phyloP scores from a whole-genome alignment of 805 yeast genomes.

The Candida odintsovae region DNA sequence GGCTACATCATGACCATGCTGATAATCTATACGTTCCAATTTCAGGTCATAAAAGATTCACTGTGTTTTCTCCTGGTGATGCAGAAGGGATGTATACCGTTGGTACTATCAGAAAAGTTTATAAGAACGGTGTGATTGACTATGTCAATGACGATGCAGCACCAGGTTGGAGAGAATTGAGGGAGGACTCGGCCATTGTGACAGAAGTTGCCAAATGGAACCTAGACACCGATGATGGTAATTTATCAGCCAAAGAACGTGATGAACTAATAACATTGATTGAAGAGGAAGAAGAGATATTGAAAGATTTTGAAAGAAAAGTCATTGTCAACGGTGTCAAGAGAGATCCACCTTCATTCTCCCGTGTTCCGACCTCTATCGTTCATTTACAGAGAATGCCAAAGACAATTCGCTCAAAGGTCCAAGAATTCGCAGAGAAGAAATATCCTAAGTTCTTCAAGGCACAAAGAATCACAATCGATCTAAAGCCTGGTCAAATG shows the following conservation, averaged over 20 bases:
- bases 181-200: slow-evolving; percentile 57
- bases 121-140: slow-evolving; percentile 62
- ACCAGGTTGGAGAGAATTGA: slow-evolving; percentile 55
- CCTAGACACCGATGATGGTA: slow-evolving; percentile 26
- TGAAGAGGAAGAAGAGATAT: slow-evolving; percentile 23
- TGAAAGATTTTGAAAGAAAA: slow-evolving; percentile 14
- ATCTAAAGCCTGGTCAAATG: slow-evolving; percentile 59
- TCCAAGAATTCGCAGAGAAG: slow-evolving; percentile 32
- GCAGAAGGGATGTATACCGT: slow-evolving; percentile 55
- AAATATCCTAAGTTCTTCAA: slow-evolving; percentile 45
- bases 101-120: slow-evolving; percentile 52
- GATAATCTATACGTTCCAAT: slow-evolving; percentile 64
- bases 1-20: slow-evolving; percentile 77
- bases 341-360: slow-evolving; percentile 65
- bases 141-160: slow-evolving; percentile 48
- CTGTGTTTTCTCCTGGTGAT: slow-evolving; percentile 59
- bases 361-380: slow-evolving; percentile 55
- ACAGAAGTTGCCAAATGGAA: slow-evolving; percentile 44
- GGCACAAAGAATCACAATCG: slow-evolving; percentile 38
- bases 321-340: slow-evolving; percentile 15
- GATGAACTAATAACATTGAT: slow-evolving; percentile 21
- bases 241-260: slow-evolving; percentile 18
- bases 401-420: slow-evolving; percentile 22
- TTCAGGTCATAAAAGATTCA: slow-evolving; percentile 59
- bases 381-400: slow-evolving; percentile 52